Percentiles rank a stretch among this genome's conserved stretches.
Evolutionary conservation across 352 stramenopile species (phyloP).

Genomic region (Pythium plurisporium): DNA sequence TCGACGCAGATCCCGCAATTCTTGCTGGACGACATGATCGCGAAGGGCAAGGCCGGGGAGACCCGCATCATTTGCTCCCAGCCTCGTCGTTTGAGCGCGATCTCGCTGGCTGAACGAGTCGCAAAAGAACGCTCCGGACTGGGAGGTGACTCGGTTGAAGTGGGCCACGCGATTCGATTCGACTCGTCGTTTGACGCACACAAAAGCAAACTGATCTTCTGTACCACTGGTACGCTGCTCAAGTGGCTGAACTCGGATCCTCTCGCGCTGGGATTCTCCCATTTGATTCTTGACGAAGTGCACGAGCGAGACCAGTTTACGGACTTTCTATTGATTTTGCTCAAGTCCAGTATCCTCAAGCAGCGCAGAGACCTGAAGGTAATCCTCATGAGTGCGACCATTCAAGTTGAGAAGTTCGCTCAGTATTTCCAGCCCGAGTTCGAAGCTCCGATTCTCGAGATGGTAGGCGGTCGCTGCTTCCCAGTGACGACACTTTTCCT

Average conservation of each 20-base stretch:
- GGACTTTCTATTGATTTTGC: conserved; percentile 94
- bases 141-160: conserved; percentile 57
- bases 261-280: conserved; percentile 77
- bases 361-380: conserved; percentile 84
- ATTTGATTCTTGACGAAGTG: conserved; percentile 96
- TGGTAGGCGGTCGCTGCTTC: conserved; percentile 80
- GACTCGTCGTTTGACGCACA: conserved; percentile 73
- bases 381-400: conserved; percentile 95
- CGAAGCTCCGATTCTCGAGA: conserved; percentile 64
- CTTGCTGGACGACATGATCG: conserved; percentile 81
- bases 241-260: conserved; percentile 82
- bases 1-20: conserved; percentile 93
- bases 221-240: conserved; percentile 93
- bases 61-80: conserved; percentile 91
- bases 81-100: conserved; percentile 89
- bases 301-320: conserved; percentile 95
- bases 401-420: conserved; percentile 92
- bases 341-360: conserved; percentile 85
- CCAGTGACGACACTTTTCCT: conserved; percentile 93
- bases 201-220: conserved; percentile 94
- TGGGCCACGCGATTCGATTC: conserved; percentile 92
- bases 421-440: conserved; percentile 87
- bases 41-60: conserved; percentile 47
- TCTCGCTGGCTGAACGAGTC: conserved; percentile 87
- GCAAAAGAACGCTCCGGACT: conserved; percentile 56